phyloP scores from a whole-genome alignment of 257 asterid species.

The Leptodermis oblonga region DNA sequence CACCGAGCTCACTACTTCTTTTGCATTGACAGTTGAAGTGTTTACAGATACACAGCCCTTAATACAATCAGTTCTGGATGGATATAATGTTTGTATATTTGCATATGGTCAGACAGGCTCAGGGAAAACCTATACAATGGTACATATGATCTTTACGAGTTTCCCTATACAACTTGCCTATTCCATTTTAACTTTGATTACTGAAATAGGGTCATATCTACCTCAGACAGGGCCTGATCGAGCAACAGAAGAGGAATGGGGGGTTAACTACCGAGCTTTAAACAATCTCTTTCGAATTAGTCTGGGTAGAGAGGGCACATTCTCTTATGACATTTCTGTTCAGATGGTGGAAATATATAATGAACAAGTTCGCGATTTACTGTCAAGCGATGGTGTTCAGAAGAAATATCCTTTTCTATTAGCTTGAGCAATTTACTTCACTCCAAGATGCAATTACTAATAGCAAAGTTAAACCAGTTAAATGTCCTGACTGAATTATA shows the following conservation, averaged over 20 bases:
- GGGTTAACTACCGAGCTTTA: conserved; percentile 89
- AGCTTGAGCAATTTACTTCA: background rate
- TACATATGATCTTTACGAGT: conserved; percentile 18
- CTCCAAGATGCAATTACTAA: background rate
- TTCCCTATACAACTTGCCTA: background rate
- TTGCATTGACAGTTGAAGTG: conserved; percentile 60
- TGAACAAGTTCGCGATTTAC: conserved; percentile 96
- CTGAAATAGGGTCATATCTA: conserved; percentile 17
- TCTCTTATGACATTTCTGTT: conserved; percentile 65
- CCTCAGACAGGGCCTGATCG: conserved; percentile 84
- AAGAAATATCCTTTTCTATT: conserved; percentile 74
- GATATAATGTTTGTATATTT: conserved; percentile 86
- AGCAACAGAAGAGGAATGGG: conserved; percentile 84
- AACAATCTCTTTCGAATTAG: conserved; percentile 74
- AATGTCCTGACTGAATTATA: too few relatives aligned
- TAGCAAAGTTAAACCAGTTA: background rate
- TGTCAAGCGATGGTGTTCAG: conserved; percentile 52
- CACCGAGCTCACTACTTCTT: conserved; percentile 5
- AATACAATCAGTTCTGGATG: conserved; percentile 92
- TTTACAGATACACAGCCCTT: conserved; percentile 78
- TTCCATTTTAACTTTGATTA: conserved; percentile 4
- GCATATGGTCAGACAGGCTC: conserved; percentile 99
- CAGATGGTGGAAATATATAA: conserved; percentile 98
- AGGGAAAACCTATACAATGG: conserved; percentile 96
- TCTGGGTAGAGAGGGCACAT: conserved; percentile 49